Conservation (phyloP, 495 filamentous ascomycete species). For the Talaromyces trachyspermus region DNA sequence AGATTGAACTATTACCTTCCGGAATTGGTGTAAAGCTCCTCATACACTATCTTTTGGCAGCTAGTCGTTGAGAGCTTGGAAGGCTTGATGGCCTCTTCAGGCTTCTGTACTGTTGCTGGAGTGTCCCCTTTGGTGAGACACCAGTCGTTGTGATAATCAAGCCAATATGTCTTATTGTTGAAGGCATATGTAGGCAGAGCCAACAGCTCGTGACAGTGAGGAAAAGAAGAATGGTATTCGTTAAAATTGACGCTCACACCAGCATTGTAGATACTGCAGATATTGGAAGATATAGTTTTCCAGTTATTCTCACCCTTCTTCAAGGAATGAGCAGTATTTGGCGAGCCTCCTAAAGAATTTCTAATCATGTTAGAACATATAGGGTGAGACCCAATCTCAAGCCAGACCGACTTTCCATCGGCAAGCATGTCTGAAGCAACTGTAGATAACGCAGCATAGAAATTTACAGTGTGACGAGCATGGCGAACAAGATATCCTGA, state of each 20-base stretch:
- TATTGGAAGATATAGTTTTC: constrained; percentile 44
- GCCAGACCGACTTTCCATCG: constrained; percentile 13
- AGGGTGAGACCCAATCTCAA: constrained; percentile 39
- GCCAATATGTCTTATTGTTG: constrained; percentile 36
- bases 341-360: constrained; percentile 11
- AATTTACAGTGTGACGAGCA: constrained; percentile 65
- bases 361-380: constrained; percentile 22
- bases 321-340: constrained; percentile 36
- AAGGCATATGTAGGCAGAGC: constrained; percentile 58
- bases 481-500: constrained; percentile 60
- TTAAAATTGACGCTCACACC: constrained; percentile 59
- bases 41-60: too few relatives aligned
- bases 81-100: too few relatives aligned
- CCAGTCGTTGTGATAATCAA: constrained; percentile 31
- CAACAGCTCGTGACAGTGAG: constrained; percentile 42
- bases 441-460: constrained; percentile 45
- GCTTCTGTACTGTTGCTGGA: too few relatives aligned
- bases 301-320: constrained; percentile 37
- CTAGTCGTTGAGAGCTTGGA: too few relatives aligned
- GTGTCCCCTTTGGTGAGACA: constrained; percentile 25
- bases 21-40: too few relatives aligned
- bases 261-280: constrained; percentile 46
- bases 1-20: too few relatives aligned
- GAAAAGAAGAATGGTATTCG: constrained; percentile 57
- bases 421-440: constrained; percentile 10